Conservation (phyloP, 495 filamentous ascomycete species). For the Copromyces sp. region DNA sequence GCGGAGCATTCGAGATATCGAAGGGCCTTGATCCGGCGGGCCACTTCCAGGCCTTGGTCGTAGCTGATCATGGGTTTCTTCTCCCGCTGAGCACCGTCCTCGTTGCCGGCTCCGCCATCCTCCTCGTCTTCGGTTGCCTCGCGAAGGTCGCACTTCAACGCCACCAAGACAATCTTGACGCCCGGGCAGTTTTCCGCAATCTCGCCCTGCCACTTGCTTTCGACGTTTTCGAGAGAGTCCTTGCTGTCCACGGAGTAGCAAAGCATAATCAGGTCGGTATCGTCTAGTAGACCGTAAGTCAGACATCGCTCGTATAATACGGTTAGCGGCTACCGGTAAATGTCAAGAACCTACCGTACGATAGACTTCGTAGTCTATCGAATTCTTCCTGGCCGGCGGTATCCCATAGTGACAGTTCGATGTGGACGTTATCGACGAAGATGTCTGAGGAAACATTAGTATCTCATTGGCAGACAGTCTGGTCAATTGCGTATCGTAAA, state of each 20-base stretch:
- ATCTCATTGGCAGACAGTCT: neutral
- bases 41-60: constrained; percentile 85
- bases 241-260: constrained; percentile 95
- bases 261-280: constrained; percentile 96
- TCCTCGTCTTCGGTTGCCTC: constrained; percentile 53
- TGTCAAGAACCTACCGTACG: constrained; percentile 50
- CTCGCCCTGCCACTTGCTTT: constrained; percentile 95
- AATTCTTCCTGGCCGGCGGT: constrained; percentile 99
- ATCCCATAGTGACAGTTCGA: constrained; percentile 96
- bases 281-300: constrained; percentile 33
- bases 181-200: constrained; percentile 95
- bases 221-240: constrained; percentile 95
- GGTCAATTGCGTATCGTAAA: neutral
- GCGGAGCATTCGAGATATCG: constrained; percentile 98
- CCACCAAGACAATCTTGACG: constrained; percentile 90
- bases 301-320: neutral
- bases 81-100: constrained; percentile 34
- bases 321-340: neutral
- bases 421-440: constrained; percentile 92
- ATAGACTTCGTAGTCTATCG: constrained; percentile 86
- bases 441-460: constrained; percentile 52
- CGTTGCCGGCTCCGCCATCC: constrained; percentile 23
- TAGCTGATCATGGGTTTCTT: constrained; percentile 79
- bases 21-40: constrained; percentile 75
- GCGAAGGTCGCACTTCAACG: constrained; percentile 91